Evolutionary conservation across 2,329 filamentous ascomycete genomes (phyloP), one percentile per base, ranked within the genome.

Genomic region (Claviceps quebecensis): DNA sequence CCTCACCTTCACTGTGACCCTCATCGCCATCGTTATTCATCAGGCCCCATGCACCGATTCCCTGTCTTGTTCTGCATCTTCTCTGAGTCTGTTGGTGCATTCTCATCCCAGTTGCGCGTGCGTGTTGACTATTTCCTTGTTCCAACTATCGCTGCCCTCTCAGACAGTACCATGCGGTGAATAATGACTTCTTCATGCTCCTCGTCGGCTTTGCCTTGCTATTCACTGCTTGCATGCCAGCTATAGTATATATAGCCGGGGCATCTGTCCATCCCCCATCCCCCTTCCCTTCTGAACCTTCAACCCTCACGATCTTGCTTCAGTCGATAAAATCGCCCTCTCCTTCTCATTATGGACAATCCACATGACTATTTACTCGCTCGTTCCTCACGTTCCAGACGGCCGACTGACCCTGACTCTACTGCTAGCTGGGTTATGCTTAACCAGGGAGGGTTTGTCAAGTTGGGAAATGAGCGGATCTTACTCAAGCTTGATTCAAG

Each of bases 341-440:
- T 6, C 11, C 19, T 45, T 45, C 40, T 44, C 63, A 65, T 55
- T 59, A 69, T 69, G 67, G 64, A 69, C 59, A 69, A 69, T 53
- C 67, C 67, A 59, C 66, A 67, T 60, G 67, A 69, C 58, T 69
- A 68, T 57, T 62, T 69, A 53, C 67, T 69, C 58, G 61, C 65
- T 53, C 64, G 60, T 57, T 62, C 61, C 56, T 57, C 63, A 56
- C 59, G 59, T 56, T 56, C 62, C 47, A 61, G 64, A 57, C 61
- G 63, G 56, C 60, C 59, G 51, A 63, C 66, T 53, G 67, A 76
- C 63, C 70, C 75, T 80, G 69, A 80, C 71, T 71, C 78, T 64
- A 66, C 67, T 59, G 66, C 70, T 63, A 81, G 77, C 61, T 96
- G 91, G 91, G 91, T 96, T 45, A 96, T 96, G 90, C 81, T 95